Conservation (phyloP, 2,329 filamentous ascomycete genomes). For the Phoma sp. region DNA sequence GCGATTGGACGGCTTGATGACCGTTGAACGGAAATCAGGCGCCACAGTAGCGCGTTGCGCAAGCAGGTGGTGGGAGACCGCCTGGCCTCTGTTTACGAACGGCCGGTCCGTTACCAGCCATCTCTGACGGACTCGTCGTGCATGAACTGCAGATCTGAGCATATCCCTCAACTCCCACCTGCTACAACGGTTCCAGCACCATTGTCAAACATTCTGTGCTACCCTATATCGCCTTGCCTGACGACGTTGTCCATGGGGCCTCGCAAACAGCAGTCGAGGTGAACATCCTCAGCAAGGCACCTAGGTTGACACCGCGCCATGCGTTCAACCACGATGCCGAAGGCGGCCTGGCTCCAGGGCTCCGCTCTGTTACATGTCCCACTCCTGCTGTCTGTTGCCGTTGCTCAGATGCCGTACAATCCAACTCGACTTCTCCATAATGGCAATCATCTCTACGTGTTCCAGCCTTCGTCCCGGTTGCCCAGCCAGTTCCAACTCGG, state of each 20-base stretch:
- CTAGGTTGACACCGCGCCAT: constrained; percentile 8
- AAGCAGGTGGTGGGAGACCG: constrained; percentile 25
- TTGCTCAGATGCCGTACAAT: constrained; percentile 72
- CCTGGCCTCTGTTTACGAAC: constrained; percentile 43
- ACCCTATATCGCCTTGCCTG: constrained; percentile 16
- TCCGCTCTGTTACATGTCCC: constrained; percentile 5
- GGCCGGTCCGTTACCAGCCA: constrained; percentile 32
- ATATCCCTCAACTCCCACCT: constrained; percentile 23
- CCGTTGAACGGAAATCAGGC: constrained; percentile 20
- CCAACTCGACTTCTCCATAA: constrained; percentile 74
- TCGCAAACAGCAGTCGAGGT: constrained; percentile 24
- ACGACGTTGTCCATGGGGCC: constrained; percentile 26
- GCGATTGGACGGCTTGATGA: constrained; percentile 22
- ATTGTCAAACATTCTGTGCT: constrained; percentile 21
- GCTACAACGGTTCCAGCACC: constrained; percentile 17
- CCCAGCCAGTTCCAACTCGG: constrained; percentile 62
- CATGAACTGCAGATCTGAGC: constrained; percentile 43
- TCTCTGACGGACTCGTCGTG: constrained; percentile 35
- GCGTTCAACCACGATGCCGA: constrained; percentile 5
- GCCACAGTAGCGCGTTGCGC: constrained; percentile 27
- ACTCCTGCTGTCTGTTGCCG: constrained; percentile 17
- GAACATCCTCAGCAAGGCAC: constrained; percentile 24
- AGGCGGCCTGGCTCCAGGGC: constrained; percentile 4
- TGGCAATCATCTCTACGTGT: constrained; percentile 70
- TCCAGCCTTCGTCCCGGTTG: constrained; percentile 61